These are phyloP conservation scores for Omphalotus olearius DNA, from an alignment of 1,284 basidiomycete species.

Conservation along the genomic window DNA sequence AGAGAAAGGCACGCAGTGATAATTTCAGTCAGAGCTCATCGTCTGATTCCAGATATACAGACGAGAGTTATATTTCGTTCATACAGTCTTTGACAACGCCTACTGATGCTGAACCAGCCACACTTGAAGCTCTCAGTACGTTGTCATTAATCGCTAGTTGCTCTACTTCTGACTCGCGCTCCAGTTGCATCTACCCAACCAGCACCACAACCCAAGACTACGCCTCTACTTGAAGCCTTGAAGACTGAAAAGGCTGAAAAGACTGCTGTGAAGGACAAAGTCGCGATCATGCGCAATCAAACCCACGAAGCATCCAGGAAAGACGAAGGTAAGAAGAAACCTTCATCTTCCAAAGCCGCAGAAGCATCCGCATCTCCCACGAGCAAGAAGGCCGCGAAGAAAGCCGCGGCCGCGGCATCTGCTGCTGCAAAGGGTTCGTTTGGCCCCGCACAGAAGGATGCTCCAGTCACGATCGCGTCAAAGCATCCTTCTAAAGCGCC, in stretches of 20 bases:
- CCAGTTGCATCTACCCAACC: constrained; percentile 59
- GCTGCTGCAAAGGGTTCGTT: constrained; percentile 14
- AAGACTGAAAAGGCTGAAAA: constrained; percentile 79
- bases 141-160: constrained; percentile 9
- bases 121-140: constrained; percentile 64
- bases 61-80: constrained; percentile 82
- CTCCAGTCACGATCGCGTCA: constrained; percentile 7
- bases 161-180: background rate
- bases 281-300: constrained; percentile 48
- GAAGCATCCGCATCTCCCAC: constrained; percentile 13
- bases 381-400: constrained; percentile 42
- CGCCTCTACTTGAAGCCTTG: constrained; percentile 85
- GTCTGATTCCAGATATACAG: constrained; percentile 31
- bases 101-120: constrained; percentile 49
- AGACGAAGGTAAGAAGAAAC: constrained; percentile 52
- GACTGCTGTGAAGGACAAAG: constrained; percentile 65
- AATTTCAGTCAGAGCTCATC: too few relatives aligned
- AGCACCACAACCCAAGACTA: constrained; percentile 65
- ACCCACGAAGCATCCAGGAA: constrained; percentile 46
- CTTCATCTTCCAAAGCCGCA: constrained; percentile 14
- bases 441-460: constrained; percentile 8
- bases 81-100: constrained; percentile 56
- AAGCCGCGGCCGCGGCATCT: constrained; percentile 27
- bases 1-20: constrained; percentile 55
- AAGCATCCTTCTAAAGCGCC: constrained; percentile 19